Conservation (phyloP, 352 stramenopile species). For the Saprolegnia diclina region DNA sequence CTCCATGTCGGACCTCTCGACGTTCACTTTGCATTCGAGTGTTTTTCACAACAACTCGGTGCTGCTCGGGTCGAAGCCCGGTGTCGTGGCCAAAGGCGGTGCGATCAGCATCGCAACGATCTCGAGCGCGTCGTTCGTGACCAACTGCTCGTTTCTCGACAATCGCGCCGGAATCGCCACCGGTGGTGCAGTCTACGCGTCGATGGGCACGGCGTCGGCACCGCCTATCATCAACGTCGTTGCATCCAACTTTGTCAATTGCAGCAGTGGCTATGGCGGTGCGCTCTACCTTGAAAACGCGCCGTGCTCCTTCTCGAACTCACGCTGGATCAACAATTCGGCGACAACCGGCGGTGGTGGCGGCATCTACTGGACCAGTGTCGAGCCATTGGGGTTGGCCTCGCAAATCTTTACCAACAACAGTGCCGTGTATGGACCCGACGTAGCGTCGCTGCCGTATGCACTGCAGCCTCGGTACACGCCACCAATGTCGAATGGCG, state of each 20-base stretch:
- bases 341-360: conserved; percentile 10
- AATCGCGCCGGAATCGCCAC: neutral
- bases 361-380: conserved; percentile 5
- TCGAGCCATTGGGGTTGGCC: neutral
- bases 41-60: no score
- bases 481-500: neutral
- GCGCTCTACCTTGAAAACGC: neutral
- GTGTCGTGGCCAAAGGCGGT: neutral
- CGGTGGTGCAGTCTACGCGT: neutral
- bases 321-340: neutral
- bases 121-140: neutral
- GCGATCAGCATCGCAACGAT: conserved; percentile 1
- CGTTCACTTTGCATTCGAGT: no score
- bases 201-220: no score
- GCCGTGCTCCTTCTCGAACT: neutral
- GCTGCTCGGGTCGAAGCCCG: no score
- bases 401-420: conserved; percentile 1
- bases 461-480: conserved; percentile 10
- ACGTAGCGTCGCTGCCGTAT: neutral
- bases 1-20: no score
- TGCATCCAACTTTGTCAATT: no score
- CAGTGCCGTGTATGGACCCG: conserved; percentile 10
- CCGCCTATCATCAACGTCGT: no score
- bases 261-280: neutral
- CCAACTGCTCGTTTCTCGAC: conserved; percentile 3